Evolutionary conservation across 495 filamentous ascomycete species (phyloP).

Genomic region (Bombardia bombarda): DNA sequence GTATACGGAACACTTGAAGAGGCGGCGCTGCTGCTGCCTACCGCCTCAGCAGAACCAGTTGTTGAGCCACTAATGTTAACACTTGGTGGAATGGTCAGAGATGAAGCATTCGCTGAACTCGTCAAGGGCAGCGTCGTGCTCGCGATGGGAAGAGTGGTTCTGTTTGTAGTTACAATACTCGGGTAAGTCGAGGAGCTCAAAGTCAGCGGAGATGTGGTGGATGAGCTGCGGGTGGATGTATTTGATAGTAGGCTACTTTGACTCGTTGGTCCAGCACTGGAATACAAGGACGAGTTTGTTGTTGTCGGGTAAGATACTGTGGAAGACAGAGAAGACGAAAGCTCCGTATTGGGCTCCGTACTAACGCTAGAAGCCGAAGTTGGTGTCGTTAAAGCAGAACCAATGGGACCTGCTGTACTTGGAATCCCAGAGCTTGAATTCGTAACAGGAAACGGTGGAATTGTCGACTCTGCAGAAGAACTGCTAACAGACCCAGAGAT

Average conservation of each 20-base stretch:
- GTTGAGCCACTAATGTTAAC: too few relatives aligned
- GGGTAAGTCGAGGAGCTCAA: background rate
- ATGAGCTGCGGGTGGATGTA: background rate
- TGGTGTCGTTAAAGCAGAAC: too few relatives aligned
- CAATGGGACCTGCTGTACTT: too few relatives aligned
- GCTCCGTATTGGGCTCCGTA: background rate
- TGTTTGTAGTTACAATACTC: background rate
- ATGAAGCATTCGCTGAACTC: too few relatives aligned
- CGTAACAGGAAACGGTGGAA: constrained; percentile 8
- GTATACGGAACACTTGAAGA: background rate
- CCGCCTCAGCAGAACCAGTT: background rate
- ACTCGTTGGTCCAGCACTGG: too few relatives aligned
- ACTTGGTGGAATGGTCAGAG: too few relatives aligned
- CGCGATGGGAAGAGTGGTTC: background rate
- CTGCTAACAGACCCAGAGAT: background rate
- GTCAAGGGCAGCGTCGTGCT: background rate
- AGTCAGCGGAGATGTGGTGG: background rate
- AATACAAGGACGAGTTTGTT: background rate
- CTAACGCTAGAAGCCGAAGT: background rate
- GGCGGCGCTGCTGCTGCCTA: background rate
- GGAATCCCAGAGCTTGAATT: constrained; percentile 7
- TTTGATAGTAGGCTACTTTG: background rate
- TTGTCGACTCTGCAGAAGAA: background rate
- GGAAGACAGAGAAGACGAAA: background rate
- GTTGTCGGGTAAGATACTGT: background rate